Evolutionary conservation across 192 early-diverging fungal genomes (phyloP).

Genomic region (Backusella luteola): DNA sequence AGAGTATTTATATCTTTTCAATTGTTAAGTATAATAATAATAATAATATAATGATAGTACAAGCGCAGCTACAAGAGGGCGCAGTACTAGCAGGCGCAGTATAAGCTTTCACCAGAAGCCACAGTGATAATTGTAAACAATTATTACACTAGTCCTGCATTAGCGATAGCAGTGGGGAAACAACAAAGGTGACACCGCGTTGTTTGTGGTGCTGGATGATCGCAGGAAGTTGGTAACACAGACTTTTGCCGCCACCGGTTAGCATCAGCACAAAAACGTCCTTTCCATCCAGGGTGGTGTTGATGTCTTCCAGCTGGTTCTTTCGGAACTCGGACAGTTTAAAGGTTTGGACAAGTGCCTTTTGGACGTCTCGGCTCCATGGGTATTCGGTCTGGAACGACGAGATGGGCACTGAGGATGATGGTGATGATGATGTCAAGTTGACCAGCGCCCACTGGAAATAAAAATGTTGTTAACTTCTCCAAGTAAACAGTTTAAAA

Average conservation of each 20-base stretch:
- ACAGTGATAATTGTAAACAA: no score
- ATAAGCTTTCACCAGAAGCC: no score
- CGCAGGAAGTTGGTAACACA: conserved; percentile 76
- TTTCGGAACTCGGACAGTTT: conserved; percentile 73
- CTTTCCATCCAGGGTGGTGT: conserved; percentile 75
- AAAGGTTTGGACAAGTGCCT: conserved; percentile 68
- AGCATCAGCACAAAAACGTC: conserved; percentile 97
- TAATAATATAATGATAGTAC: no score
- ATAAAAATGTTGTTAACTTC: no score
- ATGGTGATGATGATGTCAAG: not conserved
- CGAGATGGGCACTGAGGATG: not conserved
- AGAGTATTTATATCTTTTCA: no score
- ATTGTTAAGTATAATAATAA: no score
- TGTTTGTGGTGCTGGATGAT: conserved; percentile 19
- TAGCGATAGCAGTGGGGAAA: conserved; percentile 91
- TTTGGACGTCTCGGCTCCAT: conserved; percentile 44
- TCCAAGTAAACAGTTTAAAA: no score
- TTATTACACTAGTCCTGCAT: conserved; percentile 98
- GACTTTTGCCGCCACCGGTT: conserved; percentile 93
- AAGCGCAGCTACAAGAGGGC: no score
- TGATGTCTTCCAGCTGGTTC: conserved; percentile 89
- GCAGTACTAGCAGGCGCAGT: no score
- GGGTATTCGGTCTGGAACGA: conserved; percentile 7
- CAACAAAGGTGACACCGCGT: conserved; percentile 79
- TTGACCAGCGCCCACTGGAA: not conserved